These are phyloP conservation scores for Calonectria hawksworthii DNA, from an alignment of 2,329 filamentous ascomycete genomes.

Conservation along the genomic window DNA sequence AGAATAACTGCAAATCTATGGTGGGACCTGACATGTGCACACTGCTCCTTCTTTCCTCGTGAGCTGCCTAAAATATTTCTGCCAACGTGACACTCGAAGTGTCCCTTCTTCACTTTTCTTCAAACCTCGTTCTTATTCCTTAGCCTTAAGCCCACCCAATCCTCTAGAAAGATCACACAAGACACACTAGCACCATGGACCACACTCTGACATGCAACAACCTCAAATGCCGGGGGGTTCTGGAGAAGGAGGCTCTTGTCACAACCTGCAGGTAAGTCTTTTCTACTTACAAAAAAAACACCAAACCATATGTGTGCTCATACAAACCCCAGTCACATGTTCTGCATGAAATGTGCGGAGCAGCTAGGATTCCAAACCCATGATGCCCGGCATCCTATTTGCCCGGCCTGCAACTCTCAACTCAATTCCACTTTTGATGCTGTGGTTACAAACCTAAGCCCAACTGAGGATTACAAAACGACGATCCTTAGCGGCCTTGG, in stretches of 20 bases:
- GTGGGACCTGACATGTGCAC: not conserved
- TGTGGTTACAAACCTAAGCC: slow-evolving; percentile 78
- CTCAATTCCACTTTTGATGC: slow-evolving; percentile 82
- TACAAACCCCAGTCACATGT: slow-evolving; percentile 76
- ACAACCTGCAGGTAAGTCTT: slow-evolving; percentile 83
- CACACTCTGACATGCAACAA: slow-evolving; percentile 83
- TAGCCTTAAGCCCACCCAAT: not conserved
- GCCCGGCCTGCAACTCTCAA: slow-evolving; percentile 81
- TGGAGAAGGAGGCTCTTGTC: slow-evolving; percentile 81
- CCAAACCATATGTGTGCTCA: not conserved
- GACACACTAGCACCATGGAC: slow-evolving; percentile 73
- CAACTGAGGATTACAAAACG: slow-evolving; percentile 91
- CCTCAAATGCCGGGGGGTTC: slow-evolving; percentile 78
- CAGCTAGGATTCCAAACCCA: slow-evolving; percentile 70
- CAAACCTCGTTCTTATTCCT: not conserved
- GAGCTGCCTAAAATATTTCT: not conserved
- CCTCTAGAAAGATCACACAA: not conserved
- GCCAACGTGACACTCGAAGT: not conserved
- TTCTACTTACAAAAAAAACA: not conserved
- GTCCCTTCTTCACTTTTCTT: not conserved
- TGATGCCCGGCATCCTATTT: slow-evolving; percentile 61
- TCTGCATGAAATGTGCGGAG: slow-evolving; percentile 83
- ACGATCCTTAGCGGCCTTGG: slow-evolving; percentile 86
- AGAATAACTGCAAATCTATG: not conserved
- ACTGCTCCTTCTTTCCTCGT: not conserved